phyloP scores from a whole-genome alignment of 176 grass and related monocot genomes.

The Saccharum spontaneum region DNA sequence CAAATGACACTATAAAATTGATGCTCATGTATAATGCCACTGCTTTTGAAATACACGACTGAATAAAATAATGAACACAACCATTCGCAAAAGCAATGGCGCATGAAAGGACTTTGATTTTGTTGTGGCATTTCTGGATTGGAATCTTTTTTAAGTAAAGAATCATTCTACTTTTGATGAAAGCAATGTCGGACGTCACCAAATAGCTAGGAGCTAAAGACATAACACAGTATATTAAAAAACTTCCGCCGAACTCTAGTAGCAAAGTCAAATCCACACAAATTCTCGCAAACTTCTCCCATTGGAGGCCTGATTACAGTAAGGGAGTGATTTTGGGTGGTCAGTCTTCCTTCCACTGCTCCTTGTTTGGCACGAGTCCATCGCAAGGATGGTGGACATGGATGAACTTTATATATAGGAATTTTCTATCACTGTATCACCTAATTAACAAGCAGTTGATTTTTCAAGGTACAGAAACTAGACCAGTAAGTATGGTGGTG shows the following conservation, averaged over 20 bases:
- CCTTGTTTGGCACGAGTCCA: background rate
- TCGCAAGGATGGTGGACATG: conserved; percentile 5
- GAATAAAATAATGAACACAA: background rate
- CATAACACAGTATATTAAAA: too few relatives aligned
- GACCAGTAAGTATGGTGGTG: background rate
- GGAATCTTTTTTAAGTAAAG: background rate
- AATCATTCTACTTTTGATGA: background rate
- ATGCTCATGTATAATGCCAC: background rate
- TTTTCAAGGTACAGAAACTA: background rate
- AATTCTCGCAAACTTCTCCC: background rate
- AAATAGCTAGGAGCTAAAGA: background rate
- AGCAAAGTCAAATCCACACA: conserved; percentile 29
- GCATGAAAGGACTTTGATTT: background rate
- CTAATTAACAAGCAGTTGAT: conserved; percentile 30
- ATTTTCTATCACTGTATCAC: background rate
- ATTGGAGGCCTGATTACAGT: conserved; percentile 1
- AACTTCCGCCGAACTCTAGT: background rate
- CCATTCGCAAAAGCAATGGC: background rate
- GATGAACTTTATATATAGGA: background rate
- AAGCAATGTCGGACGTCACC: background rate
- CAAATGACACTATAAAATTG: background rate
- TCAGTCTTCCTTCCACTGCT: conserved; percentile 19
- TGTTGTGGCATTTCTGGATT: background rate
- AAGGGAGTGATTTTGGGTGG: background rate
- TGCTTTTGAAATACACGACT: background rate